Conservation (phyloP, 2,329 filamentous ascomycete species). For the Penicillium brevicompactum region DNA sequence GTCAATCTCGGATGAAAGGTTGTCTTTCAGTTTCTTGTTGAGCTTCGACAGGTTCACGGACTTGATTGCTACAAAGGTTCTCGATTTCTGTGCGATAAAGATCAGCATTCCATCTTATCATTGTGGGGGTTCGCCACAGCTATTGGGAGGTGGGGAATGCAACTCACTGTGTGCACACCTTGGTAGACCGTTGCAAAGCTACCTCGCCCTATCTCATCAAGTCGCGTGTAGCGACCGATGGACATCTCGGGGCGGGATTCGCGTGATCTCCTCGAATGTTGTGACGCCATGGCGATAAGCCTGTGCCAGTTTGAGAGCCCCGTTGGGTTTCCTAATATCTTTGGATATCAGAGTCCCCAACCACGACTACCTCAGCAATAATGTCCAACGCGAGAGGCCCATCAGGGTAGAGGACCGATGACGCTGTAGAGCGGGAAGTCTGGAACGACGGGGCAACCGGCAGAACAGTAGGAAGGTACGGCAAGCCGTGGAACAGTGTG, state of each 20-base stretch:
- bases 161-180: constrained; percentile 77
- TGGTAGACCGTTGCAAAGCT: constrained; percentile 97
- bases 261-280: constrained; percentile 45
- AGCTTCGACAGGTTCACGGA: constrained; percentile 88
- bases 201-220: constrained; percentile 91
- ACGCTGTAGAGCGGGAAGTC: constrained; percentile 13
- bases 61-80: constrained; percentile 89
- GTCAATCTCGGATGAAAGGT: constrained; percentile 91
- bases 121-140: too few relatives aligned
- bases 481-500: constrained; percentile 20
- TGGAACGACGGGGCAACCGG: constrained; percentile 18
- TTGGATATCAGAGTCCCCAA: constrained; percentile 21
- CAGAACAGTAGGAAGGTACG: constrained; percentile 11
- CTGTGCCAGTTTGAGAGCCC: constrained; percentile 15
- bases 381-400: constrained; percentile 32
- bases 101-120: constrained; percentile 12
- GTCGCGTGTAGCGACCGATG: constrained; percentile 77
- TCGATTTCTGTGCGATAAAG: constrained; percentile 63
- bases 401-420: constrained; percentile 32
- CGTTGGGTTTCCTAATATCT: constrained; percentile 14
- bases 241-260: constrained; percentile 39
- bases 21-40: constrained; percentile 95
- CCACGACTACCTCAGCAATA: constrained; percentile 40
- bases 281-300: constrained; percentile 43
- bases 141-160: neutral